Evolutionary conservation across 139 green algal genomes (phyloP).

Genomic region (Chara braunii): DNA sequence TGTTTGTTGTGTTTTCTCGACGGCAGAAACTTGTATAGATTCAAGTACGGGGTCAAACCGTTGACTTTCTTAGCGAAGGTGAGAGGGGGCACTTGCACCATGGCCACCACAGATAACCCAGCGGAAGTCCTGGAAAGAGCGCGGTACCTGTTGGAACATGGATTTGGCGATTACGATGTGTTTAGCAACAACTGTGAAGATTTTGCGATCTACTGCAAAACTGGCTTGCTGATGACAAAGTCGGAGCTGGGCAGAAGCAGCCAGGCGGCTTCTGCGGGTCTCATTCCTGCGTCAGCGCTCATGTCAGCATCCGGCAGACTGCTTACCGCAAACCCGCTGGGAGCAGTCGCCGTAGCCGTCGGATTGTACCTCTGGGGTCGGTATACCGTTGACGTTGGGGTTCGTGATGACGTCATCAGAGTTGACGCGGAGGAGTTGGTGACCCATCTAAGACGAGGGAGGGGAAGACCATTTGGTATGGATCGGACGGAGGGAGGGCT

Average conservation of each 20-base stretch:
- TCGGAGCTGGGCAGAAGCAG: constrained; percentile 10
- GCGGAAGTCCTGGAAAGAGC: constrained; percentile 12
- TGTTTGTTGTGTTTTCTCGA: constrained; percentile 25
- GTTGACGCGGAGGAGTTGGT: no score
- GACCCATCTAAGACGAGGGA: no score
- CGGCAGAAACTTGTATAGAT: constrained; percentile 13
- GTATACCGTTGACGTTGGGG: no score
- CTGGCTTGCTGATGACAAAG: constrained; percentile 11
- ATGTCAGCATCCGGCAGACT: no score
- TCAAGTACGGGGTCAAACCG: constrained; percentile 12
- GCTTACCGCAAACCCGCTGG: no score
- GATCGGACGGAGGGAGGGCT: no score
- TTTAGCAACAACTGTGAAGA: constrained; percentile 38
- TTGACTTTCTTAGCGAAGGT: constrained; percentile 20
- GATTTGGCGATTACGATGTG: constrained; percentile 30
- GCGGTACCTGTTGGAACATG: constrained; percentile 4
- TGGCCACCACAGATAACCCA: constrained; percentile 4
- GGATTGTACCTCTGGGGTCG: no score
- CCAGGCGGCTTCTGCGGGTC: constrained; percentile 4
- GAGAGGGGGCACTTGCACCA: constrained; percentile 29
- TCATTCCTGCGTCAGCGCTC: no score
- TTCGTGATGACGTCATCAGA: no score
- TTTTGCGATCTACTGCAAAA: constrained; percentile 38
- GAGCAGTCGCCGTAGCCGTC: no score
- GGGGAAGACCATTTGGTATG: no score